These are phyloP conservation scores for Lojkania enalia DNA, from an alignment of 2,329 filamentous ascomycete genomes.

Conservation along the genomic window DNA sequence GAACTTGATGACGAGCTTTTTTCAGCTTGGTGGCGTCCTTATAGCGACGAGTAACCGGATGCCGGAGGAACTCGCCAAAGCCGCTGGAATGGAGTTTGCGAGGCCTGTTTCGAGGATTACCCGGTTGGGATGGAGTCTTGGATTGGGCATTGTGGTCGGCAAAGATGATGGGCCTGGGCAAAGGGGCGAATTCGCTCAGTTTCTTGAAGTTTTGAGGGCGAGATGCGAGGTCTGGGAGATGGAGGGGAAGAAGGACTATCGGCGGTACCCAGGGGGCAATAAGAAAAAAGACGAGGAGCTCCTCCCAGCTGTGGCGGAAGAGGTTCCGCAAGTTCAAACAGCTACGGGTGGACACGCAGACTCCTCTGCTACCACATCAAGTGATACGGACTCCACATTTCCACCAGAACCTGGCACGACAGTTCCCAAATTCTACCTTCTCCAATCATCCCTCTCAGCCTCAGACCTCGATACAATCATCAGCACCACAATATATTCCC, in stretches of 20 bases:
- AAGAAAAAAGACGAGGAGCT: constrained; percentile 27
- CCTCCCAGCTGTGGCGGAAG: neutral
- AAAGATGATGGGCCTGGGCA: constrained; percentile 44
- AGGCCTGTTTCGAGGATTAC: constrained; percentile 53
- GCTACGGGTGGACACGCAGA: neutral
- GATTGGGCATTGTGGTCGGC: constrained; percentile 52
- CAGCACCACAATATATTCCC: constrained; percentile 40
- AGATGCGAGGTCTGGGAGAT: constrained; percentile 85
- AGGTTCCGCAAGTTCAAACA: neutral
- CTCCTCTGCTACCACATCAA: neutral
- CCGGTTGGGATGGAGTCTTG: constrained; percentile 44
- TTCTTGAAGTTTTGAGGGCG: constrained; percentile 74
- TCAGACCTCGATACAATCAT: constrained; percentile 26
- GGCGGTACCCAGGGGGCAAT: constrained; percentile 58
- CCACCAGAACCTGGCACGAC: constrained; percentile 1
- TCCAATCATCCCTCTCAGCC: constrained; percentile 30
- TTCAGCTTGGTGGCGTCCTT: constrained; percentile 78
- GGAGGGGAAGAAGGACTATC: constrained; percentile 70
- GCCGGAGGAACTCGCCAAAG: constrained; percentile 79
- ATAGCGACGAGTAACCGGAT: constrained; percentile 81
- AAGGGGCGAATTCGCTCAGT: constrained; percentile 73
- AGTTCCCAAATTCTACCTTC: constrained; percentile 41
- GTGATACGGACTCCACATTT: neutral
- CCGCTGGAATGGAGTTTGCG: constrained; percentile 69
- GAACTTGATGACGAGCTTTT: constrained; percentile 77